phyloP scores from a whole-genome alignment of 768 basidiomycete genomes.

The Russula sp. region DNA sequence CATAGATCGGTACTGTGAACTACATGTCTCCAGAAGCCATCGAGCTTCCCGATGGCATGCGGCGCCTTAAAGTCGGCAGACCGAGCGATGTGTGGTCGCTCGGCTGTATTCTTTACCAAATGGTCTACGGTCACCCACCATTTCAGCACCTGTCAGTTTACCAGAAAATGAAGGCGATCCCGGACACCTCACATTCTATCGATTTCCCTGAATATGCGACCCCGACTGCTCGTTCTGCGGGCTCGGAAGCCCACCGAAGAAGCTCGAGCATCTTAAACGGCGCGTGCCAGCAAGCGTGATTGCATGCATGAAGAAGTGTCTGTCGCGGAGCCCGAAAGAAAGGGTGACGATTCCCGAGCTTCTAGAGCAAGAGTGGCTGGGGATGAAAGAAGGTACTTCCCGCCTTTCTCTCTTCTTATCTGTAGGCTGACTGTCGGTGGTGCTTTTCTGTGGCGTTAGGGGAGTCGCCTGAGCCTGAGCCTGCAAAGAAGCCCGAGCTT shows the following conservation, averaged over 20 bases:
- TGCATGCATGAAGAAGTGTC: conserved; percentile 75
- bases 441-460: conserved; percentile 27
- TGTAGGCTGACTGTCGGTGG: conserved; percentile 13
- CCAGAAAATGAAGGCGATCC: conserved; percentile 94
- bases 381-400: conserved; percentile 55
- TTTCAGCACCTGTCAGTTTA: conserved; percentile 81
- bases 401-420: background rate
- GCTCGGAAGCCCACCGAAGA: conserved; percentile 46
- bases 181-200: conserved; percentile 70
- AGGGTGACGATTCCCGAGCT: conserved; percentile 86
- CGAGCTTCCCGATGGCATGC: conserved; percentile 80
- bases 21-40: conserved; percentile 99
- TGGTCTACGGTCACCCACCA: conserved; percentile 93
- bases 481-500: conserved; percentile 40
- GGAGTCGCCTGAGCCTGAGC: conserved; percentile 33
- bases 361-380: conserved; percentile 76
- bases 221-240: conserved; percentile 42
- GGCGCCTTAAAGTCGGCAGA: conserved; percentile 90
- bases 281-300: conserved; percentile 77
- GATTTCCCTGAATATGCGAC: conserved; percentile 73
- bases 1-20: conserved; percentile 91
- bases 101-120: conserved; percentile 97
- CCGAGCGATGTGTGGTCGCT: conserved; percentile 97
- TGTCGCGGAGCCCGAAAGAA: conserved; percentile 75
- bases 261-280: conserved; percentile 65